Evolutionary conservation across 495 filamentous ascomycete genomes (phyloP), one percentile per base, ranked within the genome.

Genomic region (Durotheca rogersii): DNA sequence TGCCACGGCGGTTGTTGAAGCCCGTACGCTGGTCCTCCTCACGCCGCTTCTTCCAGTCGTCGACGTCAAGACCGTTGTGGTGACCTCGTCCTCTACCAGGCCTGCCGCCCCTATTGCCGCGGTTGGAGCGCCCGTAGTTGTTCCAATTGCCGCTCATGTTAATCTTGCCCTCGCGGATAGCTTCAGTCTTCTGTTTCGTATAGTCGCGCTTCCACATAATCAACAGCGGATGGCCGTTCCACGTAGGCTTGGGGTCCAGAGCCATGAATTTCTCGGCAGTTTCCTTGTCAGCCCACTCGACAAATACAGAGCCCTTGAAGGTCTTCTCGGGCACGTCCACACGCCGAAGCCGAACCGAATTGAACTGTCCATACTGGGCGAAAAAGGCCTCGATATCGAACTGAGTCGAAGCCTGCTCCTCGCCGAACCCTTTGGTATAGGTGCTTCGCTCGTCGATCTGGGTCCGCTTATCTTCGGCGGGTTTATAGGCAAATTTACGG

Each of bases 291-390:
- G 73, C 74, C 65, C 96, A 97, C 69, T 96, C 91, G 41, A 96
- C 90, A 60, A 95, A 97, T 18, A 96, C 84, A 41, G 89, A 95
- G 31, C 89, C 88, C 77, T 98, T 98, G 80, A 96, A 97, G 16
- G 65, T 57, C 59, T 81, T 82, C 20, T 72, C 54, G 38, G 78
- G 70, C 6, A 33, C 19, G 10, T 71, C 50, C n/a, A 76, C 72
- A 47, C 94, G 90, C 47, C 93, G 90, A 37, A 97, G 84, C 53
- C 90, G 90, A 50, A 98, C 84, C n/a, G 80, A 78, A 46, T 89
- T 88, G 53, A 86, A 80, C 5, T 85, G 78, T 11, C 92, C 94
- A 67, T 82, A 88, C 29, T 82, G 80, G 29, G 83, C 80, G 63
- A 97, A 92, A 72, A 94, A 94, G n/a, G 80, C 79, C 67, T 98